Base-by-base conservation (phyloP, 305 asterid genomes). In the Rubia peregrina region DNA sequence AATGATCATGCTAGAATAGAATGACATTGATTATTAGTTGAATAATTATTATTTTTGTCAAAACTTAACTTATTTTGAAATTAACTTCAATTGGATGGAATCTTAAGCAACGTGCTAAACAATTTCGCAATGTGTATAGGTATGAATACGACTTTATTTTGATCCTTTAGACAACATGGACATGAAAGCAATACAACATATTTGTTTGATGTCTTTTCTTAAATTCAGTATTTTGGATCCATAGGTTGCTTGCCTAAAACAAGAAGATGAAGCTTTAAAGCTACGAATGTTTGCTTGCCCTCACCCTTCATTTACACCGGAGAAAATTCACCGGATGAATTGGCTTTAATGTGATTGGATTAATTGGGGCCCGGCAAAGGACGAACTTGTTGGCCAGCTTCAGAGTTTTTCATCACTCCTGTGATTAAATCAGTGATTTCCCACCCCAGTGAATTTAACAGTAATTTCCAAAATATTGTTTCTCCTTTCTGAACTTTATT, bases 361-460 rank as follows among this genome's bases (percentile, higher is more conserved):
- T 51, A 51, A 6, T 51, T 21, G 67, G 49, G 48, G 51, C 70
- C 66, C 51, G 42, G 30, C 49, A n/a, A 6, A 69, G 74, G 74
- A 69, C 78, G 70, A 17, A 55, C 13, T 64, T 24, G 74, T 75
- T 70, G 78, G 73, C 68, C 77, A 19, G 61, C 9, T 67, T 60
- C 64, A 57, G 63, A 62, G 7, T 51, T 74, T 69, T 48, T 33
- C 65, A 43, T 30, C 22, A 21, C 43, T 36, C 44, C 1, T 19
- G 14, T 41, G 40, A 62, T 42, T 44, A 42, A 14, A 63, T 49
- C 56, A 72, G 38, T 51, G 67, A 61, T 61, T 55, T 53, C 56
- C 62, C 49, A 9, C n/a, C 14, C 49, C 36, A 36, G 65, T 69
- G 55, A 69, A 69, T 69, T 69, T 55, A 67, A 67, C 9, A 41